Evolutionary conservation across 352 stramenopile genomes (phyloP), one percentile per base, ranked within the genome.

Genomic region (Phytophthora capsici): DNA sequence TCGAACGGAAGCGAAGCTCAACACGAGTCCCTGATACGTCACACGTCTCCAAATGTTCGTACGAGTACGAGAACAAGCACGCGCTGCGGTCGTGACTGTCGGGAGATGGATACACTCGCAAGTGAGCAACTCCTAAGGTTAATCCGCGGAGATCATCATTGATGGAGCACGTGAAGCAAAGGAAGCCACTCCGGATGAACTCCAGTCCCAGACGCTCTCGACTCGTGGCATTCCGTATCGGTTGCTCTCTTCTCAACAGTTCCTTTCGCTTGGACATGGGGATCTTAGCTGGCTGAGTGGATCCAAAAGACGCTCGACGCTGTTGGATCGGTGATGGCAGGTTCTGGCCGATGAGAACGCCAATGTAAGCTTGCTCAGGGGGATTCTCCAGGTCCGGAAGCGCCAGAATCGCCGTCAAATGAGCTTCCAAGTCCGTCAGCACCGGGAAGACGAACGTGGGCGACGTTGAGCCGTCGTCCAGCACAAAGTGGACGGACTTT

Each of bases 311-410:
- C 16, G 17, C 36, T 14, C 83, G 73, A 4, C 80, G 81, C 55
- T 91, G 85, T 46, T 91, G 77, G 30, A 93, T 89, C 4, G 84
- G 81, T 2, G 82, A 90, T 4, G 85, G 80, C 1, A 86, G 25
- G 10, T 77, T 87, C 16, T 82, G 68, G 0, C 85, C 85, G 5
- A 87, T 75, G 10, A 91, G 76, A 19, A 90, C 83, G 12, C 85
- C 85, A 8, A 91, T 72, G 64, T 89, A 91, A 3, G 82, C 51
- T 61, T 90, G 78, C 17, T 87, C 77, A 0, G 81, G 85, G 8
- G 54, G 43, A 6, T 65, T 56, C 14, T 52, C 50, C 4, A 80
- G 52, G 14, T 77, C 63, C 22, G 62, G 41, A 4, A 71, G 63
- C 6, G 55, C 53, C 6, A 91, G 32, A 4, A 71, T 64, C 2